Base-by-base conservation (phyloP, 345 rosid genomes). In the Rhodomyrtus tomentosa region DNA sequence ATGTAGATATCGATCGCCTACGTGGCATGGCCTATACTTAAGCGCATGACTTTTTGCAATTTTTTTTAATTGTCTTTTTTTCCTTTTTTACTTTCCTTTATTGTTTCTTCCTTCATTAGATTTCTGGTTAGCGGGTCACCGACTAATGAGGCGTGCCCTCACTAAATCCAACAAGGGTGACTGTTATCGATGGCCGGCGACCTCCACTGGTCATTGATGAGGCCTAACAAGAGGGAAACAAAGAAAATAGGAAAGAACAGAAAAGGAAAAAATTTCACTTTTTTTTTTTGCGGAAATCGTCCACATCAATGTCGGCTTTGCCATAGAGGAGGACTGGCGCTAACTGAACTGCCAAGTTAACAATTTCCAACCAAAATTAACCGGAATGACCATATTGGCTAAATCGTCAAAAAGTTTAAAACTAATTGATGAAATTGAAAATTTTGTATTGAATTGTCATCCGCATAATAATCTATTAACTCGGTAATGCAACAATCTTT, bases 1-100 rank as follows among this genome's bases (percentile, higher is more conserved):
- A 55, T 10, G 10, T 55, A 1, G 12, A 22, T 9, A 2, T 10
- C 10, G n/a, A 3, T 22, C 10, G 1, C 13, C 5, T 9, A 22
- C 12, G 8, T 36, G 3, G 10, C 13, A 7, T 4, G 24, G 3
- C 3, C 0, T 0, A 18, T 0, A 68, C 0, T 36, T 0, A 68
- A 1, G 7, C 36, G 7, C 13, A 68, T 0, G 10, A 14, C 29
- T 59, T 45, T 27, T 27, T 59, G 10, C 10, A 62, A 62, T 32
- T 32, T 58, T 56, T n/a, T 55, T n/a, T 11, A 14, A 27, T 56
- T 16, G n/a, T n/a, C n/a, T 29, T 29, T 29, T 32, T 59, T 15
- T 13, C 0, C 21, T 29, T 29, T 51, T 20, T 20, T 7, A 7
- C 20, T 51, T 2, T 51, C 21, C 21, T 20, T 53, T 20, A 15